Evolutionary conservation across 2,329 filamentous ascomycete species (phyloP).

Genomic region (Dactylellina drechsleri): DNA sequence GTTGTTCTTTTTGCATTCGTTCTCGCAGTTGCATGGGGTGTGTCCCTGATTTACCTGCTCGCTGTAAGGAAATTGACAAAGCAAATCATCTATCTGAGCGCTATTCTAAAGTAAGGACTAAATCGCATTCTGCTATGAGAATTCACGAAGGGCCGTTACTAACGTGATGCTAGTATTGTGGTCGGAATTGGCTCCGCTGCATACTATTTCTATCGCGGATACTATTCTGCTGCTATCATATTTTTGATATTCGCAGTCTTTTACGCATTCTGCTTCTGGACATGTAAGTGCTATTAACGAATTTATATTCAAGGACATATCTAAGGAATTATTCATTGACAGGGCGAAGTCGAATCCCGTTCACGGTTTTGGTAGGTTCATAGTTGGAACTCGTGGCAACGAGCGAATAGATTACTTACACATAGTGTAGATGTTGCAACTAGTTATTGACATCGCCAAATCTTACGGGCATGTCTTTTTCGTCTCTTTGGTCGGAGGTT

Average conservation of each 20-base stretch:
- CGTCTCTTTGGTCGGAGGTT: conserved; percentile 82
- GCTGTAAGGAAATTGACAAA: conserved; percentile 82
- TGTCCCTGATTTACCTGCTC: conserved; percentile 82
- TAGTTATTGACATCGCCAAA: conserved; percentile 84
- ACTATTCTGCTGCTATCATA: conserved; percentile 86
- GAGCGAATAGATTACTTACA: conserved; percentile 19
- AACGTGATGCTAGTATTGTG: conserved; percentile 66
- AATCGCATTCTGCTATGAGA: neutral
- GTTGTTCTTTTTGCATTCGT: conserved; percentile 85
- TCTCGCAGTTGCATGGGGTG: conserved; percentile 75
- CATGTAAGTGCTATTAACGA: conserved; percentile 66
- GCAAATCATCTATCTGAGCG: conserved; percentile 91
- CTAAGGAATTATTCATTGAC: neutral
- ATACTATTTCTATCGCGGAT: conserved; percentile 69
- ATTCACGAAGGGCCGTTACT: neutral
- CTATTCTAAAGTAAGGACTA: conserved; percentile 74
- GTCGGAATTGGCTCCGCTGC: conserved; percentile 86
- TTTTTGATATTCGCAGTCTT: conserved; percentile 86
- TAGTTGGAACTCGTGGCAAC: neutral
- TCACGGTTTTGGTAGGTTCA: conserved; percentile 73
- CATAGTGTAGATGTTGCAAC: conserved; percentile 75
- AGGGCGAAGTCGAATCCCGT: conserved; percentile 84
- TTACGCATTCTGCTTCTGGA: conserved; percentile 82
- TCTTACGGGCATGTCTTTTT: conserved; percentile 85
- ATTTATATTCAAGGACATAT: neutral